Percentiles rank a stretch among this genome's conserved stretches.
These are phyloP conservation scores for Rhytidiadelphus loreus DNA, from an alignment of 225 moss, liverwort and hornwort genomes.

Conservation along the genomic window DNA sequence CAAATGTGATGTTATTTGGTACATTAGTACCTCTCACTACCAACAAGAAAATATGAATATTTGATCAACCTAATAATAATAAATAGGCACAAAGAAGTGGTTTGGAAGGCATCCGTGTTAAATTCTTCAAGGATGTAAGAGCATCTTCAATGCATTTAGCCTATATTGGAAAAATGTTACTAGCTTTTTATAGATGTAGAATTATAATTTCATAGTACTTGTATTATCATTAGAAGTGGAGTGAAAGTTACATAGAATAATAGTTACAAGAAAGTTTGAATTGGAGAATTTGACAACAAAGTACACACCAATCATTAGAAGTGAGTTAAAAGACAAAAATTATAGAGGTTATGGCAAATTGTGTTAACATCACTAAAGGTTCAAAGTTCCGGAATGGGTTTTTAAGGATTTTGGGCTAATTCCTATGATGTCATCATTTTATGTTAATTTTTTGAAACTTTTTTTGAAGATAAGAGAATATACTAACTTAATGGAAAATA, in stretches of 20 bases:
- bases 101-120: no score
- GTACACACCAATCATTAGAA: neutral
- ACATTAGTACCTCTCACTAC: no score
- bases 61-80: no score
- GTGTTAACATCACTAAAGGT: neutral
- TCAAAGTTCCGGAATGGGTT: accelerated
- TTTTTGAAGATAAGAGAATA: neutral
- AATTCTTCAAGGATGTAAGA: no score
- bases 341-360: neutral
- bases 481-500: neutral
- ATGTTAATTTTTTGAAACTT: accelerated
- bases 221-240: neutral
- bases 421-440: neutral
- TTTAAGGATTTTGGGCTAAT: neutral
- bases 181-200: neutral
- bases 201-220: neutral
- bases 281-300: neutral
- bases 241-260: neutral
- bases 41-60: no score
- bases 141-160: no score
- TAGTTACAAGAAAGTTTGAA: neutral
- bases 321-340: no score
- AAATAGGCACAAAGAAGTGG: no score
- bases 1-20: no score
- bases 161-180: no score